Conservation (phyloP, 1,284 basidiomycete genomes). For the Sphagnurus paluster region DNA sequence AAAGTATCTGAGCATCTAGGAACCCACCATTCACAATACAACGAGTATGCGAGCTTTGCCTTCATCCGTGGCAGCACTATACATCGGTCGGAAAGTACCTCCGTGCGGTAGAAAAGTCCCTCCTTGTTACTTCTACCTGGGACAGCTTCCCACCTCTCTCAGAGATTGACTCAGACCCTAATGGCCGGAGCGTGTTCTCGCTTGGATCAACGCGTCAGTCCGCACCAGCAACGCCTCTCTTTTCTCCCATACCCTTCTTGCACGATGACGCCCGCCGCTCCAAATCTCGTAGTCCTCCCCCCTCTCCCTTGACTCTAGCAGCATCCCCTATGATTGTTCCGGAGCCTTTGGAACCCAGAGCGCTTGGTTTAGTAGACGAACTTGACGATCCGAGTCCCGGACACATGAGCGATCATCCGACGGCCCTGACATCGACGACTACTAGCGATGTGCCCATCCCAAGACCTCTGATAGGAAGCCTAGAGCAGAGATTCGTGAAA, state of each 20-base stretch:
- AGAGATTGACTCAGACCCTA: conserved; percentile 40
- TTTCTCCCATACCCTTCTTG: conserved; percentile 82
- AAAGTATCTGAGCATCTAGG: conserved; percentile 26
- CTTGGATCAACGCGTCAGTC: conserved; percentile 46
- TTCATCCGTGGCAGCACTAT: conserved; percentile 74
- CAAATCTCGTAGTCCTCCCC: conserved; percentile 72
- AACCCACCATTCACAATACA: conserved; percentile 92
- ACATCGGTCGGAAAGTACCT: conserved; percentile 85
- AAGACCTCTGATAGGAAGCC: conserved; percentile 52
- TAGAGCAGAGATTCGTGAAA: conserved; percentile 67
- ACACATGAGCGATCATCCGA: conserved; percentile 78
- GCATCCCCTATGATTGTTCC: conserved; percentile 28
- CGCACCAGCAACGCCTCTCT: conserved; percentile 72
- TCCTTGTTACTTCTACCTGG: conserved; percentile 84
- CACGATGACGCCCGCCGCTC: conserved; percentile 76
- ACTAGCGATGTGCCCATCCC: conserved; percentile 24
- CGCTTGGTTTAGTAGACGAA: conserved; percentile 77
- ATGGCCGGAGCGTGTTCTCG: conserved; percentile 40
- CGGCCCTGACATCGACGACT: conserved; percentile 64
- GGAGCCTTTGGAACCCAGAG: conserved; percentile 44
- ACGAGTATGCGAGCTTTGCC: conserved; percentile 84
- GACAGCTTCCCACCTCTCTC: conserved; percentile 64
- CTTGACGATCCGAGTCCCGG: conserved; percentile 79
- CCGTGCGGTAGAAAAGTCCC: conserved; percentile 82
- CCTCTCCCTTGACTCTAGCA: conserved; percentile 63